Conservation (phyloP, 1,139 yeast genomes). For the Candida smagusa region DNA sequence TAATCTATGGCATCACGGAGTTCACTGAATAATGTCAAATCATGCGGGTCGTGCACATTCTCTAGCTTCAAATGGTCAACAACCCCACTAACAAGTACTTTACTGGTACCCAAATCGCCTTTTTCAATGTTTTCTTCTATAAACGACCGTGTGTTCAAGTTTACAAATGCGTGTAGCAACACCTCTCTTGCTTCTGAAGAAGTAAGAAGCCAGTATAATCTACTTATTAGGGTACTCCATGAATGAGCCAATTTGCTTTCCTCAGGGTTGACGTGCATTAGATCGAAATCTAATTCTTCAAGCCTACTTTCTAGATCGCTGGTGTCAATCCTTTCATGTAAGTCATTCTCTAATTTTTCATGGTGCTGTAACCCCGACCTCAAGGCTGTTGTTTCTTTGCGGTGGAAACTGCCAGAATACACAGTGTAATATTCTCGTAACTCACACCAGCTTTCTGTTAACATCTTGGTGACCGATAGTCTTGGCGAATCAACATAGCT, state of each 20-base stretch:
- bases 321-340: constrained; percentile 12
- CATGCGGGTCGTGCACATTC: constrained; percentile 13
- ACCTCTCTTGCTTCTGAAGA: constrained; percentile 60
- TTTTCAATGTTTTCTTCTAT: constrained; percentile 9
- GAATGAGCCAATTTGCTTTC: constrained; percentile 24
- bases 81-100: constrained; percentile 56
- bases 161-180: constrained; percentile 51
- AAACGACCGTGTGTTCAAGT: constrained; percentile 25
- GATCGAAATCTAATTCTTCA: not conserved
- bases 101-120: constrained; percentile 9
- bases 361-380: constrained; percentile 12
- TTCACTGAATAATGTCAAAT: constrained; percentile 23
- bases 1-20: constrained; percentile 14
- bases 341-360: constrained; percentile 10
- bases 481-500: constrained; percentile 18
- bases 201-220: constrained; percentile 36
- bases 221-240: constrained; percentile 31
- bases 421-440: constrained; percentile 19
- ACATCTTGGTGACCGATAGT: constrained; percentile 21
- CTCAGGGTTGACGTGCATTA: constrained; percentile 9
- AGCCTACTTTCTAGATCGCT: constrained; percentile 4
- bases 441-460: constrained; percentile 25
- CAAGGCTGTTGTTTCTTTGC: constrained; percentile 10
- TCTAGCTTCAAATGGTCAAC: constrained; percentile 47
- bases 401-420: constrained; percentile 16